Evolutionary conservation across 768 basidiomycete species (phyloP).

Genomic region (Pholiota microspora): DNA sequence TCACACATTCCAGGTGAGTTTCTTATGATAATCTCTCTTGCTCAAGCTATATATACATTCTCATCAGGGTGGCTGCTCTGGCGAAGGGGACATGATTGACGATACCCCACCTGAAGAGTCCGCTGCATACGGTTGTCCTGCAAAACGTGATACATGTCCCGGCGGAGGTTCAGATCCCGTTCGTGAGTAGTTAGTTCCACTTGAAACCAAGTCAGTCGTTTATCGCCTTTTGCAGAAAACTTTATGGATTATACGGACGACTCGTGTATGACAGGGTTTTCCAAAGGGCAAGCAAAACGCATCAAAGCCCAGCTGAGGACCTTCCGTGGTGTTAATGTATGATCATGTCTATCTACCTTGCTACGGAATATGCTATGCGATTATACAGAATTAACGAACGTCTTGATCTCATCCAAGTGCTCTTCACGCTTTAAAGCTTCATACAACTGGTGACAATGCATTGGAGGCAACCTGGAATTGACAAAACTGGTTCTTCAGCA

Average conservation of each 20-base stretch:
- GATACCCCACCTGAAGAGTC: slow-evolving; percentile 43
- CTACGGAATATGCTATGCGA: not conserved
- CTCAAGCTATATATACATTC: not conserved
- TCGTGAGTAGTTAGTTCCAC: slow-evolving; percentile 18
- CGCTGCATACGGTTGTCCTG: slow-evolving; percentile 36
- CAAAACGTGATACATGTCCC: slow-evolving; percentile 27
- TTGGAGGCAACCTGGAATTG: too few species aligned
- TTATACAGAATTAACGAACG: not conserved
- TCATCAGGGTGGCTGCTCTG: slow-evolving; percentile 33
- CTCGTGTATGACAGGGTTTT: slow-evolving; percentile 44
- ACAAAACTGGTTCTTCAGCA: too few species aligned
- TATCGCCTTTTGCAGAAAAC: slow-evolving; percentile 27
- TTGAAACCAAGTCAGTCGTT: not conserved
- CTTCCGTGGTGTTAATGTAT: slow-evolving; percentile 32
- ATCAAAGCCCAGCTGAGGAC: slow-evolving; percentile 36
- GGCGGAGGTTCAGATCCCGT: slow-evolving; percentile 33
- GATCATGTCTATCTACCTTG: not conserved
- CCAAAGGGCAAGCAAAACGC: slow-evolving; percentile 37
- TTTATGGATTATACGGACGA: slow-evolving; percentile 51
- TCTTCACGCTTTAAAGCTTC: not conserved
- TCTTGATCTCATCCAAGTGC: not conserved
- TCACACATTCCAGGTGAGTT: slow-evolving; percentile 49
- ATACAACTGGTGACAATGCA: not conserved
- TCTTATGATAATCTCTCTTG: not conserved
- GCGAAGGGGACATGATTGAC: slow-evolving; percentile 35